phyloP scores from a whole-genome alignment of 352 stramenopile genomes.

The Phytophthora pisi region DNA sequence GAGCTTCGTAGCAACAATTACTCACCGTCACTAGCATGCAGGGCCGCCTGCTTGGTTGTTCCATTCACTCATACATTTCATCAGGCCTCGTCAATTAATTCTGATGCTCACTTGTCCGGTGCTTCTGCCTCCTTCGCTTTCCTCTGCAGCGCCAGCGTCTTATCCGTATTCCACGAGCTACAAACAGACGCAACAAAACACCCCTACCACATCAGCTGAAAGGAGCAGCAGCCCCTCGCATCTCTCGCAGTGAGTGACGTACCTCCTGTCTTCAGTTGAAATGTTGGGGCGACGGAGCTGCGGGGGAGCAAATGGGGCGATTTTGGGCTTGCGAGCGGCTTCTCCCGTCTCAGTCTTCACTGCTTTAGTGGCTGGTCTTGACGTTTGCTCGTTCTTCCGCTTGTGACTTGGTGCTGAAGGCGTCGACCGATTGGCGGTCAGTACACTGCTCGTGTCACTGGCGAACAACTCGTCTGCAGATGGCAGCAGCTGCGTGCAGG shows the following conservation, averaged over 20 bases:
- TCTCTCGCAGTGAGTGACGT: conserved; percentile 3
- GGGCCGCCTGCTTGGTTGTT: too few species aligned
- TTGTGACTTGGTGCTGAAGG: conserved; percentile 23
- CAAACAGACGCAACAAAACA: conserved; percentile 8
- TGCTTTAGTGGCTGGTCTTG: conserved; percentile 25
- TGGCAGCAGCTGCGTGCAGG: conserved; percentile 27
- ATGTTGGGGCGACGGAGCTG: conserved; percentile 75
- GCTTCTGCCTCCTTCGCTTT: conserved; percentile 33
- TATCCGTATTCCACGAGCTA: conserved; percentile 75
- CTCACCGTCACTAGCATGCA: too few species aligned
- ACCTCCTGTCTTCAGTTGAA: conserved; percentile 73
- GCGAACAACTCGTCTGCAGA: conserved; percentile 59
- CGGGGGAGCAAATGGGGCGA: conserved; percentile 52
- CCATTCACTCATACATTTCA: background rate
- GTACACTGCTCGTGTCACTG: conserved; percentile 36
- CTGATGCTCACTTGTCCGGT: conserved; percentile 1
- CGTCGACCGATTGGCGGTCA: conserved; percentile 14
- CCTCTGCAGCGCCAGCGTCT: conserved; percentile 56
- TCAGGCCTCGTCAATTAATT: background rate
- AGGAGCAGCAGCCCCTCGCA: background rate
- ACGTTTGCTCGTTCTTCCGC: conserved; percentile 30
- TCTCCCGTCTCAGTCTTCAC: conserved; percentile 23
- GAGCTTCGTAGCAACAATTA: too few species aligned
- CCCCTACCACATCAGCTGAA: background rate
- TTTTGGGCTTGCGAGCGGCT: conserved; percentile 18